phyloP scores from a whole-genome alignment of 805 yeast genomes.

The Barnettozyma pratensis region DNA sequence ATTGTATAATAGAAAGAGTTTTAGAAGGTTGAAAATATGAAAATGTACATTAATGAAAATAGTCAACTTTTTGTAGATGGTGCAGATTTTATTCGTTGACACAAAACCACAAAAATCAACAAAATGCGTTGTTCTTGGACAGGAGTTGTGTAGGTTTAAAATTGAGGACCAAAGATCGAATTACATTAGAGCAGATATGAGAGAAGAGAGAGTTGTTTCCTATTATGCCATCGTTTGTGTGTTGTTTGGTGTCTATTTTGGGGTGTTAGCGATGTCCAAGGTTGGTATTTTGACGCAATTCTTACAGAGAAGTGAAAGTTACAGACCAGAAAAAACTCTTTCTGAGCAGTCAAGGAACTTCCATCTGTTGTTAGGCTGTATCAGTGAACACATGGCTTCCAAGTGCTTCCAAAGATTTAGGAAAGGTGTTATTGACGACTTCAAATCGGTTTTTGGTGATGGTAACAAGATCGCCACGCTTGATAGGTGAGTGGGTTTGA shows the following conservation, averaged over 20 bases:
- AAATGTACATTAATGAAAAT: conserved; percentile 1
- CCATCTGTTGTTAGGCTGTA: conserved; percentile 10
- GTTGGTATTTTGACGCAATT: too few relatives aligned
- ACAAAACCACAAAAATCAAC: not conserved
- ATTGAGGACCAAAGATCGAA: too few relatives aligned
- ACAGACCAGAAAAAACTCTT: conserved; percentile 1
- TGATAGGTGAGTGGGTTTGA: conserved; percentile 2
- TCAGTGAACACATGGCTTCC: conserved; percentile 6
- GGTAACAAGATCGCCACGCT: not conserved
- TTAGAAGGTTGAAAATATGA: not conserved
- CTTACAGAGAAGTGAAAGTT: not conserved
- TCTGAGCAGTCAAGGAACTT: conserved; percentile 7
- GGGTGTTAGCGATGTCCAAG: too few relatives aligned
- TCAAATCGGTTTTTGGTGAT: not conserved
- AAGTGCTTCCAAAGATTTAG: conserved; percentile 12
- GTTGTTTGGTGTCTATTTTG: too few relatives aligned
- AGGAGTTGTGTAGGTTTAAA: too few relatives aligned
- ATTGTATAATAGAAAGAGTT: conserved; percentile 2
- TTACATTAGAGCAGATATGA: too few relatives aligned
- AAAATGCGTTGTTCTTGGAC: not conserved
- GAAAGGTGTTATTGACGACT: conserved; percentile 6
- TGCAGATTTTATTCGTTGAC: not conserved
- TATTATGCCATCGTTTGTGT: too few relatives aligned
- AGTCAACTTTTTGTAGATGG: not conserved
- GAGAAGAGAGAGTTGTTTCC: too few relatives aligned